A percentile compares a stretch with the other conserved stretches of the same genome.
Conservation (phyloP, 1,284 basidiomycete genomes). For the Termitomyces sp. region DNA sequence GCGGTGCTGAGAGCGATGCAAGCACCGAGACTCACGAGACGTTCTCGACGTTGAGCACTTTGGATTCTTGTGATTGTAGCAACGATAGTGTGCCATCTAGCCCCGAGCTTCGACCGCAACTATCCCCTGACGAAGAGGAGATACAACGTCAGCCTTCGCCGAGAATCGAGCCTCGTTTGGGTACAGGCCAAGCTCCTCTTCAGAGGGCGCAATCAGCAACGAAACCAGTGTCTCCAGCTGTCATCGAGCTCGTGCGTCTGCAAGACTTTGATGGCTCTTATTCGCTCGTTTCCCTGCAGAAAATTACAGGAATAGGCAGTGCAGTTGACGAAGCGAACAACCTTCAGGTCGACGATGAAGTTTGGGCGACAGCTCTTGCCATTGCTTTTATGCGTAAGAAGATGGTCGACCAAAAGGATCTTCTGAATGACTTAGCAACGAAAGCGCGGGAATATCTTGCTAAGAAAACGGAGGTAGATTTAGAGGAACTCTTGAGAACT, state of each 20-base stretch:
- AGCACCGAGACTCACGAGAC: constrained; percentile 30
- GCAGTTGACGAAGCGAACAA: constrained; percentile 16
- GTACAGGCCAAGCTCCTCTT: constrained; percentile 10
- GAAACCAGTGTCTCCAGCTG: constrained; percentile 19
- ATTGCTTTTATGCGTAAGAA: constrained; percentile 25
- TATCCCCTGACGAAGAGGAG: constrained; percentile 20
- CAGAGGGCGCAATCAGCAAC: constrained; percentile 8
- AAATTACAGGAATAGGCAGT: constrained; percentile 18
- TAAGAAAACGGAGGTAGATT: neutral
- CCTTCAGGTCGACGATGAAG: constrained; percentile 15
- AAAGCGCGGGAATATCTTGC: constrained; percentile 26
- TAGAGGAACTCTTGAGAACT: constrained; percentile 8
- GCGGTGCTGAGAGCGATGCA: constrained; percentile 26
- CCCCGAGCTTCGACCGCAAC: constrained; percentile 9
- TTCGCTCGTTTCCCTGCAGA: constrained; percentile 23
- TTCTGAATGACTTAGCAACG: constrained; percentile 23
- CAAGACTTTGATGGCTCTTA: constrained; percentile 49
- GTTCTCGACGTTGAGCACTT: constrained; percentile 47
- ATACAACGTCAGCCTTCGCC: constrained; percentile 29
- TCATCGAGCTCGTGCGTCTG: constrained; percentile 32
- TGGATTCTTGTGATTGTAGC: constrained; percentile 35
- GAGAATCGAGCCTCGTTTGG: constrained; percentile 20
- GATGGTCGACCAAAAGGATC: constrained; percentile 19
- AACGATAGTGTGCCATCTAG: constrained; percentile 26
- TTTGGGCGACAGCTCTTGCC: constrained; percentile 28